Base-by-base conservation (phyloP, 108 stramenopile genomes). In the Cyclotella distinguenda region DNA sequence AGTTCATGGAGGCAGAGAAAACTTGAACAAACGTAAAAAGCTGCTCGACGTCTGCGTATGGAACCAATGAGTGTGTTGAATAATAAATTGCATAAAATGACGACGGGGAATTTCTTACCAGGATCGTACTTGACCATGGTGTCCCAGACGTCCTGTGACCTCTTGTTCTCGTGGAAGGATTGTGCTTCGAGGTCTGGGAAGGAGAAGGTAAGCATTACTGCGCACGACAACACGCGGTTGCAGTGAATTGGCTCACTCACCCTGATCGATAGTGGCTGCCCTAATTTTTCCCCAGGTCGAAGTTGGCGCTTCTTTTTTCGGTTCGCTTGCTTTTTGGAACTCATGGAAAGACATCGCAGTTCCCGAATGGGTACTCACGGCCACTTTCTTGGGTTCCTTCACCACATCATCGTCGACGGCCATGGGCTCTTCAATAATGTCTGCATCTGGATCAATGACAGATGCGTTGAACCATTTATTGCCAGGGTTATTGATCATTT, bases 1-100 rank as follows among this genome's bases (percentile, higher is more conserved):
- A 84, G 56, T 71, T 82, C 12, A 85, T n/a, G 28, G 62, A 68
- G 4, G 86, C 88, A 0, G 84, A 85, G 70, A 86, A 85, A n/a
- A 85, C 78, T 58, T 86, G 87, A 39, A 88, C 49, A 48, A 64
- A 86, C 21, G 55, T 77, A 70, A 82, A 87, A 18, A 79, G 58
- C 13, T 64, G 49, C 51, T 87, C 86, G 1, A 83, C 62, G 22
- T 66, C 50, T 1, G 36, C 35, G 64, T n/a, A n/a, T n/a, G n/a
- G n/a, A n/a, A n/a, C n/a, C n/a, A n/a, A n/a, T n/a, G n/a, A n/a
- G n/a, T n/a, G n/a, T n/a, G n/a, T n/a, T n/a, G n/a, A n/a, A n/a
- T n/a, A n/a, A n/a, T n/a, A n/a, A n/a, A n/a, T n/a, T n/a, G n/a
- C n/a, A n/a, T n/a, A n/a, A n/a, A n/a, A n/a, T n/a, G n/a, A n/a